A percentile compares a stretch with the other conserved stretches of the same genome.
Evolutionary conservation across 139 green algal genomes (phyloP).

Genomic region (Axilococcus clingmanii): DNA sequence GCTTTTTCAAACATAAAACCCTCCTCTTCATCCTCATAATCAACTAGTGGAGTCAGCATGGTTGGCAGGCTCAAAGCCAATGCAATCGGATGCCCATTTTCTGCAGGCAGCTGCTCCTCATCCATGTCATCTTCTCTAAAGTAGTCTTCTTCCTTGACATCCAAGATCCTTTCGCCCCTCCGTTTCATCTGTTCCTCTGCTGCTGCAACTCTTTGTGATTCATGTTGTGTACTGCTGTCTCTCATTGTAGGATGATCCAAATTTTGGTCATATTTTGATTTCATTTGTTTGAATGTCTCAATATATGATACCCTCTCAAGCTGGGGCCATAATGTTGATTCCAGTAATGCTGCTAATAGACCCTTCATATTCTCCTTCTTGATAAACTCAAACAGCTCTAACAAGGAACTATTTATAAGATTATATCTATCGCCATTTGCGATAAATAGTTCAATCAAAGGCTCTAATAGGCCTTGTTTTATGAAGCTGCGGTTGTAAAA

Average conservation of each 20-base stretch:
- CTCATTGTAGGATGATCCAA: neutral
- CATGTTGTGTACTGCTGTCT: neutral
- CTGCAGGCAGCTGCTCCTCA: conserved; percentile 3
- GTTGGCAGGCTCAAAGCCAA: conserved; percentile 11
- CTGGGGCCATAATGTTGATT: conserved; percentile 12
- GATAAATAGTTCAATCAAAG: conserved; percentile 71
- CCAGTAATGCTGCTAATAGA: conserved; percentile 18
- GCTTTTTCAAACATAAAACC: neutral
- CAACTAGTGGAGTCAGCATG: conserved; percentile 19
- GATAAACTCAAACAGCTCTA: conserved; percentile 50
- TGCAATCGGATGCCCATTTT: conserved; percentile 1
- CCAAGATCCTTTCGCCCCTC: conserved; percentile 30
- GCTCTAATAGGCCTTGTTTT: conserved; percentile 72
- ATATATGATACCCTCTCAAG: conserved; percentile 71
- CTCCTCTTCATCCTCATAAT: conserved; percentile 38
- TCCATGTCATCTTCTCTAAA: conserved; percentile 42
- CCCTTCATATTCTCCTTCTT: conserved; percentile 29
- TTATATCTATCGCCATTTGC: conserved; percentile 61
- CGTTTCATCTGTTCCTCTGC: neutral
- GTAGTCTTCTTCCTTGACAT: conserved; percentile 66
- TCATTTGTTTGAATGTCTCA: conserved; percentile 72
- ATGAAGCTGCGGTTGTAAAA: conserved; percentile 73
- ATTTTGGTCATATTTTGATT: conserved; percentile 57
- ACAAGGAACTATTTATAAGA: conserved; percentile 21
- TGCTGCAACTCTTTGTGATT: neutral